Evolutionary conservation across 2,329 filamentous ascomycete species (phyloP).

Genomic region (Phialocephala subalpina): DNA sequence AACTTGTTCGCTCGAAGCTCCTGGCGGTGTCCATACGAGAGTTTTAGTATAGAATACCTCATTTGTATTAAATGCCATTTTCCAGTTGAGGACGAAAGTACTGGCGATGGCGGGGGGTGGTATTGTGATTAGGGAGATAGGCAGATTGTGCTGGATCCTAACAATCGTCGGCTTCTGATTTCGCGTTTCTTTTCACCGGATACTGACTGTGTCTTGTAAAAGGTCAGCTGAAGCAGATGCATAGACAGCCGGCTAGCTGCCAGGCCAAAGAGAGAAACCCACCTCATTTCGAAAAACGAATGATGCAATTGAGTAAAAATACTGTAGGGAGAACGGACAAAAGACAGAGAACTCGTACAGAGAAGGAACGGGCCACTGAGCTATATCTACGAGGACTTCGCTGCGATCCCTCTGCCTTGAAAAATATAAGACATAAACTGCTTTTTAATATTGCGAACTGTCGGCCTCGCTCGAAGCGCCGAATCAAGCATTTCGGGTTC

Average conservation of each 20-base stretch:
- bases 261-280: no score
- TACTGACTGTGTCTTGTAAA: neutral
- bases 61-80: slow-evolving; percentile 18
- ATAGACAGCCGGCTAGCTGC: neutral
- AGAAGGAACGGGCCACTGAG: no score
- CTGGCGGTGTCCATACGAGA: slow-evolving; percentile 59
- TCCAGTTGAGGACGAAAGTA: slow-evolving; percentile 19
- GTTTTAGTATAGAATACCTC: slow-evolving; percentile 56
- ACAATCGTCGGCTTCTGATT: neutral
- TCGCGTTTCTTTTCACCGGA: neutral
- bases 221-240: neutral
- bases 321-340: no score
- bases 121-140: slow-evolving; percentile 31
- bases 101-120: neutral
- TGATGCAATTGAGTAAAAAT: no score
- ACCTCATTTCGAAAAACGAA: no score
- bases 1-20: slow-evolving; percentile 55
- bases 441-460: no score
- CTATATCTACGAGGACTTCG: no score
- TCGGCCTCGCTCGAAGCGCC: neutral
- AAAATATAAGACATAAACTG: no score
- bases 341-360: no score
- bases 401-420: no score
- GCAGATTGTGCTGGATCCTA: slow-evolving; percentile 28
- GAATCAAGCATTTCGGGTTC: neutral